These are phyloP conservation scores for Albophoma yamanashiensis DNA, from an alignment of 2,329 filamentous ascomycete species.

Conservation along the genomic window DNA sequence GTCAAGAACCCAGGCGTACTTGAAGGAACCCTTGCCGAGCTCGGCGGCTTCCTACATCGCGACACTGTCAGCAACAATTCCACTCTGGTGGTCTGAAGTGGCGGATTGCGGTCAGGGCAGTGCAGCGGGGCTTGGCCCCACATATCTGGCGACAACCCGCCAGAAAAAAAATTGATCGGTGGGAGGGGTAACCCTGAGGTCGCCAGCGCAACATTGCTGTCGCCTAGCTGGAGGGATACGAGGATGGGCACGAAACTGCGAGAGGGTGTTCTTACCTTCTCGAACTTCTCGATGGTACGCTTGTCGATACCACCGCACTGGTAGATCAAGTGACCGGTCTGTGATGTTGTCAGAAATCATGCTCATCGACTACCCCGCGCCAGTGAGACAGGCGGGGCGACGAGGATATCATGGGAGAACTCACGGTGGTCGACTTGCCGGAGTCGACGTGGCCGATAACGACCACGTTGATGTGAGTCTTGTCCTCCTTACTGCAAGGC, in stretches of 20 bases:
- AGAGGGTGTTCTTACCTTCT: slow-evolving; percentile 65
- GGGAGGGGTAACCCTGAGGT: background rate
- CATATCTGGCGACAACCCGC: background rate
- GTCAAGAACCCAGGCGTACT: slow-evolving; percentile 99
- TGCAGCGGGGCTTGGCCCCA: slow-evolving; percentile 7
- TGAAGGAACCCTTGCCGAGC: slow-evolving; percentile 99
- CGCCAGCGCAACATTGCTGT: background rate
- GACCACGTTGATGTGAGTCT: slow-evolving; percentile 95
- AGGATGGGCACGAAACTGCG: background rate
- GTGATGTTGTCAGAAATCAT: slow-evolving; percentile 16
- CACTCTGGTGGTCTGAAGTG: background rate
- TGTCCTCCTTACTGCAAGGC: slow-evolving; percentile 73
- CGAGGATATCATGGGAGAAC: slow-evolving; percentile 18
- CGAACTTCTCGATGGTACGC: slow-evolving; percentile 99
- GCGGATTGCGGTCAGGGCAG: background rate
- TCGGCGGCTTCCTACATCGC: slow-evolving; percentile 81
- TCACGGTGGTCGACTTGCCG: slow-evolving; percentile 97
- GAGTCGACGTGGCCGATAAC: slow-evolving; percentile 99
- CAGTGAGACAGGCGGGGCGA: slow-evolving; percentile 7
- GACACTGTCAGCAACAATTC: slow-evolving; percentile 5
- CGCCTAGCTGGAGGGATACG: background rate
- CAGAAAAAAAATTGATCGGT: background rate
- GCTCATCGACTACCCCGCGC: slow-evolving; percentile 2
- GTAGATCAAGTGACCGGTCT: slow-evolving; percentile 93
- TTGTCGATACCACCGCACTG: slow-evolving; percentile 99